Evolutionary conservation across 2,329 filamentous ascomycete species (phyloP).

Genomic region (Herpotrichia juniperi): DNA sequence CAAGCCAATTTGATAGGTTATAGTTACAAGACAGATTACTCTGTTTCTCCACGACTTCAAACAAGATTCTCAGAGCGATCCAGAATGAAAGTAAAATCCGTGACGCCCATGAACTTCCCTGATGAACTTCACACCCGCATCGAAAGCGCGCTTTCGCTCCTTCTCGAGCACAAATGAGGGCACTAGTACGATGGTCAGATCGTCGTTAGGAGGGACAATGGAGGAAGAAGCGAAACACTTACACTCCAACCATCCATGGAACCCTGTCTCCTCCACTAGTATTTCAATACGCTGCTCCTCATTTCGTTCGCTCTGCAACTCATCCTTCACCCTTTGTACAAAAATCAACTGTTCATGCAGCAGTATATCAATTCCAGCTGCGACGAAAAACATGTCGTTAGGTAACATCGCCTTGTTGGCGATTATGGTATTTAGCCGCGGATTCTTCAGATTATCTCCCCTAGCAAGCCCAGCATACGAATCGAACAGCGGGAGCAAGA

Average conservation of each 20-base stretch:
- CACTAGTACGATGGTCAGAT: no score
- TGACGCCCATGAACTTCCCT: slow-evolving; percentile 14
- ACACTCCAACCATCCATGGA: slow-evolving; percentile 43
- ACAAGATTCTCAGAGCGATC: not conserved
- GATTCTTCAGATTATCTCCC: slow-evolving; percentile 32
- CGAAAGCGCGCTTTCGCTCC: slow-evolving; percentile 22
- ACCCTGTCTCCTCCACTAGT: slow-evolving; percentile 30
- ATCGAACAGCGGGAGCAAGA: slow-evolving; percentile 52
- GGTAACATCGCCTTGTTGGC: slow-evolving; percentile 45
- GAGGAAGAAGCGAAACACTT: slow-evolving; percentile 8
- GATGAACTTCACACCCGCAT: slow-evolving; percentile 16
- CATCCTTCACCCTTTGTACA: slow-evolving; percentile 40
- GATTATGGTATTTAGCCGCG: slow-evolving; percentile 47
- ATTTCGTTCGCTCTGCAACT: slow-evolving; percentile 27
- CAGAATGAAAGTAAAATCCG: slow-evolving; percentile 6
- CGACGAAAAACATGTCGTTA: slow-evolving; percentile 47
- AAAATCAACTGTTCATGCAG: slow-evolving; percentile 50
- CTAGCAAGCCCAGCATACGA: slow-evolving; percentile 47
- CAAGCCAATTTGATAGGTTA: no score
- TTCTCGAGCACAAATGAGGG: slow-evolving; percentile 19
- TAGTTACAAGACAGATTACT: no score
- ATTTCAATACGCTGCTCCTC: slow-evolving; percentile 26
- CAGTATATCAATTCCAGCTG: slow-evolving; percentile 51
- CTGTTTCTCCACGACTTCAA: not conserved
- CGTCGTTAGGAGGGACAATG: not conserved